These are phyloP conservation scores for Musa schizocarpa DNA, from an alignment of 176 grass and related monocot genomes.

Conservation along the genomic window DNA sequence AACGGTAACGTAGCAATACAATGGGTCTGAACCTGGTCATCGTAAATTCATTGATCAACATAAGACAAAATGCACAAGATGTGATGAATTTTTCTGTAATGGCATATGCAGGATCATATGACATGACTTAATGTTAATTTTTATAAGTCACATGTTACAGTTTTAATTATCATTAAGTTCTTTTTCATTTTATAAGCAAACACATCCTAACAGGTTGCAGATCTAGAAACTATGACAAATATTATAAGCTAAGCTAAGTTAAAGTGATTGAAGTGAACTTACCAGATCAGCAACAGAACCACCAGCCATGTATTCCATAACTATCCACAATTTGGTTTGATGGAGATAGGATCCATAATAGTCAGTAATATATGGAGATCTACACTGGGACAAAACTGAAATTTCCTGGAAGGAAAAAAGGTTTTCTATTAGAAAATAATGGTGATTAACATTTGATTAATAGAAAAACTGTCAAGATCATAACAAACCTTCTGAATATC, in stretches of 20 bases:
- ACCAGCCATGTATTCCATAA: constrained; percentile 99
- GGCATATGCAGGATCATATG: too few species aligned
- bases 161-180: too few species aligned
- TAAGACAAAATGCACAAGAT: too few species aligned
- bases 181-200: too few species aligned
- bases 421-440: constrained; percentile 20
- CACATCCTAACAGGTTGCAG: too few species aligned
- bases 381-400: constrained; percentile 92
- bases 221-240: too few species aligned
- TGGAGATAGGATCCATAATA: constrained; percentile 99
- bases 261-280: constrained; percentile 31
- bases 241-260: not conserved
- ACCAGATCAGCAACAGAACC: constrained; percentile 98
- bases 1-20: too few species aligned
- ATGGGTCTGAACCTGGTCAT: too few species aligned
- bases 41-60: too few species aligned
- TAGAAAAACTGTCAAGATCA: constrained; percentile 5
- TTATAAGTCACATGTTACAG: too few species aligned
- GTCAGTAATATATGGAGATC: constrained; percentile 97
- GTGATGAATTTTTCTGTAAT: too few species aligned
- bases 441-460: not conserved
- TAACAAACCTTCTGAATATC: constrained; percentile 93
- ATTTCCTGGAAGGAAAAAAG: constrained; percentile 67
- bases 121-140: too few species aligned
- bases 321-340: constrained; percentile 95